Evolutionary conservation across 495 filamentous ascomycete genomes (phyloP).

Genomic region (Talaromyces nanjingensis): DNA sequence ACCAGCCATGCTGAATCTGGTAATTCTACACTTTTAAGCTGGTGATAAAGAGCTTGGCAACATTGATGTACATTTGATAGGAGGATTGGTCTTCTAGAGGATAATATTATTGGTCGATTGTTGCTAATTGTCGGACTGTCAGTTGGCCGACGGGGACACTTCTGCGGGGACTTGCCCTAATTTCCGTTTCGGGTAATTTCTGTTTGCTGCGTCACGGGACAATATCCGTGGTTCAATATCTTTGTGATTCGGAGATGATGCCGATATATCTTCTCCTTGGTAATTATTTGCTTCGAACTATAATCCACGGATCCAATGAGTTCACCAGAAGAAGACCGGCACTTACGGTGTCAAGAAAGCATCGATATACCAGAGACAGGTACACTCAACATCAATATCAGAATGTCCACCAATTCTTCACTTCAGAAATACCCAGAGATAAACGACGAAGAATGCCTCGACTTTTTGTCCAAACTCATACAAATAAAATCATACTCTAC

Average conservation of each 20-base stretch:
- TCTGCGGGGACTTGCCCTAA: background rate
- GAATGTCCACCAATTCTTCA: background rate
- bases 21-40: background rate
- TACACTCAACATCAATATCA: background rate
- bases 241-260: background rate
- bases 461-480: background rate
- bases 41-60: background rate
- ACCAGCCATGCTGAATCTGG: background rate
- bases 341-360: background rate
- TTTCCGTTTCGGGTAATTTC: background rate
- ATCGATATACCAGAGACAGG: background rate
- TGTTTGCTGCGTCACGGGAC: background rate
- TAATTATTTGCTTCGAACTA: too few species aligned
- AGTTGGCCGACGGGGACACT: background rate
- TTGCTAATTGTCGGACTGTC: background rate
- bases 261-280: background rate
- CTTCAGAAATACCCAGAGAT: background rate
- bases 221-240: background rate
- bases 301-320: background rate
- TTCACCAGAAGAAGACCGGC: background rate
- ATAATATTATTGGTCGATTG: background rate
- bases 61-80: background rate
- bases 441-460: background rate
- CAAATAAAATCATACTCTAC: background rate
- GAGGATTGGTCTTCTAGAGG: background rate